phyloP scores from a whole-genome alignment of 2,329 filamentous ascomycete species.

The Boeremia exigua region DNA sequence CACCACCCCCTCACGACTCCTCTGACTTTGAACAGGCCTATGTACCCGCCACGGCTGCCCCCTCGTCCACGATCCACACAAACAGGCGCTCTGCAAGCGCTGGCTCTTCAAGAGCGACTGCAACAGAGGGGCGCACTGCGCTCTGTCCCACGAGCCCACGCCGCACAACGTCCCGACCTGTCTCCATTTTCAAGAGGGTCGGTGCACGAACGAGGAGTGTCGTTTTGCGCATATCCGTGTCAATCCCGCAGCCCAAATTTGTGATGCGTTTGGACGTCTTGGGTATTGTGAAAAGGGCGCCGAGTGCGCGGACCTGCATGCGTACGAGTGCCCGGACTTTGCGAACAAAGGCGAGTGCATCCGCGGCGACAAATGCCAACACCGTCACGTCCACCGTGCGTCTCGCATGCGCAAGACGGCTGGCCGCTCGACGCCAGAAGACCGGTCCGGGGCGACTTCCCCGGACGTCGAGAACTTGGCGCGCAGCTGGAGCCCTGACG shows the following conservation, averaged over 20 bases:
- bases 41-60: conserved; percentile 85
- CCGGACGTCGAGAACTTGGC: conserved; percentile 13
- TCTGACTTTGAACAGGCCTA: conserved; percentile 61
- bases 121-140: conserved; percentile 77
- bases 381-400: conserved; percentile 76
- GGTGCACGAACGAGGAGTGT: conserved; percentile 86
- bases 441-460: conserved; percentile 9
- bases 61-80: conserved; percentile 82
- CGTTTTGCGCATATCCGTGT: conserved; percentile 85
- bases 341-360: conserved; percentile 84
- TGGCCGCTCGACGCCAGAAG: conserved; percentile 24
- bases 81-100: conserved; percentile 89
- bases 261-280: conserved; percentile 80
- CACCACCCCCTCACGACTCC: conserved; percentile 1
- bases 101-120: conserved; percentile 83
- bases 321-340: conserved; percentile 93
- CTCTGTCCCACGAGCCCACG: conserved; percentile 85
- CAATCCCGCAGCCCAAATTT: conserved; percentile 78
- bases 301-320: conserved; percentile 80
- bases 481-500: background rate
- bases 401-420: conserved; percentile 33
- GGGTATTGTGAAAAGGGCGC: conserved; percentile 88
- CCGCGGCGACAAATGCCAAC: conserved; percentile 77
- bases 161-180: conserved; percentile 87
- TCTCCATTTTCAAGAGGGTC: conserved; percentile 86